Base-by-base conservation (phyloP, 495 filamentous ascomycete genomes). In the Staphylotrichum longicolle region DNA sequence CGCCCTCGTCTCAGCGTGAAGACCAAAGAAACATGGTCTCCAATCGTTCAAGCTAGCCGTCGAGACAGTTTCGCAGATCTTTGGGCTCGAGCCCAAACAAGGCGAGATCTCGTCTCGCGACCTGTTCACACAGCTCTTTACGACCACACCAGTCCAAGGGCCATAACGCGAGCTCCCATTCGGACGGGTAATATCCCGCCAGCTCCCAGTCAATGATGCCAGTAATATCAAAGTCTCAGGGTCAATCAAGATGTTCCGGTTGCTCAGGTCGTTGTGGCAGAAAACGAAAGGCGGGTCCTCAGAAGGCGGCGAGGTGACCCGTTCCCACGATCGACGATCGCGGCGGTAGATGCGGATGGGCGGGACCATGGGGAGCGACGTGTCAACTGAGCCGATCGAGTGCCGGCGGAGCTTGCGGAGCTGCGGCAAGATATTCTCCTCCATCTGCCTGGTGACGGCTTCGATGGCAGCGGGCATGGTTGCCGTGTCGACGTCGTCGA, bases 141-240 rank as follows among this genome's bases (percentile, higher is more conserved):
- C 9, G 5, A 9, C 9, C 37, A 5, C 37, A 5, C 37, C 42
- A 45, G 42, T 45, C 42, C 5, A 45, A 45, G 3, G 12, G 7
- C 42, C 42, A 45, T 11, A 45, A 10, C 14, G 42, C 5, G 12
- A 45, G 42, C 42, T n/a, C 42, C 5, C 5, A 45, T 4, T 45
- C 5, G 4, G 42, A 10, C 5, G 14, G 42, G 14, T 6, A 45
- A 45, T 4, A n/a, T 10, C 8, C 42, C 3, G 42, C 42, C 5
- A 45, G 12, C 14, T 45, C 42, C 42, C 42, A 45, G 42, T 45
- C 42, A n/a, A 45, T 45, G 42, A 45, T 45, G 42, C 42, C 42
- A 4, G 12, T 14, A 14, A 45, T n/a, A 4, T 10, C 5, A 10
- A 45, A 45, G 42, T 45, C 7, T 45, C 42, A 4, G 42, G 42